Percentiles rank a stretch among this genome's conserved stretches.
phyloP scores from a whole-genome alignment of 2,329 filamentous ascomycete genomes.

The Venturia aucupariae region DNA sequence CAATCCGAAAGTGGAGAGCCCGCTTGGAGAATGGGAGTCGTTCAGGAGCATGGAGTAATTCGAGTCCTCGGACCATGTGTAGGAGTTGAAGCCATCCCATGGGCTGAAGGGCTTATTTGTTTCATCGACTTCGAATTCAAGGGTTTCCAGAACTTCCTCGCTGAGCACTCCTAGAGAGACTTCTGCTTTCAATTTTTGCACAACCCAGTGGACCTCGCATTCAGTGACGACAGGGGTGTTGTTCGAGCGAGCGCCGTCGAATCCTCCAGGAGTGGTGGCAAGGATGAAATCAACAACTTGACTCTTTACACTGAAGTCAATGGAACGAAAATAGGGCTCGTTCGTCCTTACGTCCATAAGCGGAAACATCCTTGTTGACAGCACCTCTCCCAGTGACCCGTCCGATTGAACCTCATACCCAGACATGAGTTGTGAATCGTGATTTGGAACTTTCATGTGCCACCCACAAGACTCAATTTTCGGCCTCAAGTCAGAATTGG shows the following conservation, averaged over 20 bases:
- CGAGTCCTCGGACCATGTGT: neutral
- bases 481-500: neutral
- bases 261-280: neutral
- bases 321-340: neutral
- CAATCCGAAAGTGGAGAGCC: too few species aligned
- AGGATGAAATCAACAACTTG: conserved; percentile 13
- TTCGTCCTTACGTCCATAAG: conserved; percentile 8
- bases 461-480: conserved; percentile 14
- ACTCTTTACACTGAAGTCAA: conserved; percentile 8
- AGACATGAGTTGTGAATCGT: conserved; percentile 8
- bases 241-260: neutral
- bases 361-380: conserved; percentile 9
- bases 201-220: conserved; percentile 15
- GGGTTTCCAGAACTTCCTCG: neutral
- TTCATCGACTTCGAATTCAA: neutral
- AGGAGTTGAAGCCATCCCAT: neutral
- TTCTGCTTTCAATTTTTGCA: neutral
- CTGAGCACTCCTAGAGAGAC: neutral
- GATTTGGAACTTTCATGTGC: conserved; percentile 14
- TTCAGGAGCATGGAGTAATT: neutral
- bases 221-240: conserved; percentile 8
- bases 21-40: too few species aligned
- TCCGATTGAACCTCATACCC: conserved; percentile 9
- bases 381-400: neutral
- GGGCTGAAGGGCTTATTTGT: too few species aligned